Conservation (phyloP, 495 filamentous ascomycete species). For the Penicillium cosmopolitanum region DNA sequence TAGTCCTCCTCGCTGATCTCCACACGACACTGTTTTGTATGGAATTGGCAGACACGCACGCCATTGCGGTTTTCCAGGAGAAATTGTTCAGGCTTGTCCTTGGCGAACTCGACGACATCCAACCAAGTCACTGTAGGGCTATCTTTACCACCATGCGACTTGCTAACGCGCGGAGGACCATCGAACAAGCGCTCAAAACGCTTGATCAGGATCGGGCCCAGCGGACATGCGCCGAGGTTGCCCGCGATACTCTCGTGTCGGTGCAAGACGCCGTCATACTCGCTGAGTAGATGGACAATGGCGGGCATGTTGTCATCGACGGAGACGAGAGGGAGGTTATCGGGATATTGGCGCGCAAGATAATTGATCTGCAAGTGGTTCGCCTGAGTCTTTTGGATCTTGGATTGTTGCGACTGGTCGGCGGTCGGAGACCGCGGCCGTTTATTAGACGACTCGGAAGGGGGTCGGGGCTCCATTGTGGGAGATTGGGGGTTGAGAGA, state of each 20-base stretch:
- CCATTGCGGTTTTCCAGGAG: constrained; percentile 71
- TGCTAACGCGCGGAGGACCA: constrained; percentile 71
- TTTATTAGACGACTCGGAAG: constrained; percentile 51
- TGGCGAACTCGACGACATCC: constrained; percentile 83
- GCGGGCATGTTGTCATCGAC: constrained; percentile 62
- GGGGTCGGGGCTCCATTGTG: constrained; percentile 45
- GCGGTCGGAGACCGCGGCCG: constrained; percentile 63
- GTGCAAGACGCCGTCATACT: constrained; percentile 82
- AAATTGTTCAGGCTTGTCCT: constrained; percentile 79
- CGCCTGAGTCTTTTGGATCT: constrained; percentile 55
- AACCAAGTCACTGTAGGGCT: constrained; percentile 72
- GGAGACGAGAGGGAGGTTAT: constrained; percentile 64
- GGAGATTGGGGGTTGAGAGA: background rate
- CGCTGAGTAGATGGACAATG: constrained; percentile 68
- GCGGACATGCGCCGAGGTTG: constrained; percentile 81
- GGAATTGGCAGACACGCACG: constrained; percentile 74
- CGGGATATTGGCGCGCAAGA: constrained; percentile 64
- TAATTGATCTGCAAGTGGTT: constrained; percentile 83
- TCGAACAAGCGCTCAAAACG: constrained; percentile 86
- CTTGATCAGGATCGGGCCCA: constrained; percentile 80
- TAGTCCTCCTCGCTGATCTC: constrained; percentile 90
- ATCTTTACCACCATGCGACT: constrained; percentile 65
- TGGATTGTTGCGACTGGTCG: constrained; percentile 52
- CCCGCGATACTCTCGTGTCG: constrained; percentile 84
- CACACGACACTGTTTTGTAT: constrained; percentile 76